A percentile compares a stretch with the other conserved stretches of the same genome.
Conservation (phyloP, 2,329 filamentous ascomycete species). For the Ceratocystis alfenasii region DNA sequence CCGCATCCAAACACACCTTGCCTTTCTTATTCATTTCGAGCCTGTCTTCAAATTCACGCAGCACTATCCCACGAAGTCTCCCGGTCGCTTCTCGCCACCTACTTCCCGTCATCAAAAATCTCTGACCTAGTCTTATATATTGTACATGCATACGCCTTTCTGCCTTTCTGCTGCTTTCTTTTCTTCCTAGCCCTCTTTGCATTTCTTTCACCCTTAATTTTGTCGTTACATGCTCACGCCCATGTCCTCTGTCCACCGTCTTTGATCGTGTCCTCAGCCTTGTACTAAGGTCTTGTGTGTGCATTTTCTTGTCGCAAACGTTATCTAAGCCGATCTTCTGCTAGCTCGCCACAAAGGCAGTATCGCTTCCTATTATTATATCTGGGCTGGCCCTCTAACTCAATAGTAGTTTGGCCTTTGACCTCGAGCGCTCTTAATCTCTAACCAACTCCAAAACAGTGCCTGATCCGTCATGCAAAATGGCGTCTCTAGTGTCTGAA, state of each 20-base stretch:
- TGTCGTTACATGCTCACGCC: not conserved
- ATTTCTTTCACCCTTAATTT: not conserved
- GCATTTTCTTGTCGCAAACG: not conserved
- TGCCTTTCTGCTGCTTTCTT: not conserved
- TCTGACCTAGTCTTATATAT: not conserved
- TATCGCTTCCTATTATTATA: not conserved
- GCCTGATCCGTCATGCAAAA: conserved; percentile 27
- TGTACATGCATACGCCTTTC: not conserved
- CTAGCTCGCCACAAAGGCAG: not conserved
- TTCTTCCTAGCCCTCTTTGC: not conserved
- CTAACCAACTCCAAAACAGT: not conserved
- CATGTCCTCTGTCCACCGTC: not conserved
- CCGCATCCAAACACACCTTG: not conserved
- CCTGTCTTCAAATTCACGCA: not conserved
- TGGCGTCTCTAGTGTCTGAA: conserved; percentile 53
- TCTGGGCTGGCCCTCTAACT: not conserved
- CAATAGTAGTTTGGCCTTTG: not conserved
- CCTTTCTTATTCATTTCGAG: not conserved
- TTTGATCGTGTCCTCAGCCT: conserved; percentile 8
- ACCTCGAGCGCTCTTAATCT: not conserved
- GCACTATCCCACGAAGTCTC: not conserved
- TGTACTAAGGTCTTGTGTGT: not conserved
- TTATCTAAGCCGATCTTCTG: not conserved
- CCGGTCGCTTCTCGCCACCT: not conserved
- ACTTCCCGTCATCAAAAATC: not conserved